Conservation (phyloP, 495 filamentous ascomycete species). For the Aspergillus nidulans region DNA sequence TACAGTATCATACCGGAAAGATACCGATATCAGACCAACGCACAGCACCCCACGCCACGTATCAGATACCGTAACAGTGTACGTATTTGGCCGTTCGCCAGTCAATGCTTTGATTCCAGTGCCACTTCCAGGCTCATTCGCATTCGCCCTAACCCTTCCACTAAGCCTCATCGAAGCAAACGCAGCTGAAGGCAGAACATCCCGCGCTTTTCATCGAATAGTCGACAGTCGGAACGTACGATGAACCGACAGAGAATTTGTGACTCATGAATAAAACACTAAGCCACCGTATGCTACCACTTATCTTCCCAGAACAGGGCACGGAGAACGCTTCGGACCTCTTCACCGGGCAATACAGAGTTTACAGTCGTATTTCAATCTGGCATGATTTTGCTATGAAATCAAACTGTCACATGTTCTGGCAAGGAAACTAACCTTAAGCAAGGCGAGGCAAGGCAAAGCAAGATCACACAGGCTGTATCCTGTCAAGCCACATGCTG, state of each 20-base stretch:
- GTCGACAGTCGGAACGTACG: not conserved
- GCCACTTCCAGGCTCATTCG: not conserved
- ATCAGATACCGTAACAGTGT: constrained; percentile 3
- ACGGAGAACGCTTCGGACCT: not conserved
- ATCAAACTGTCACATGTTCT: not conserved
- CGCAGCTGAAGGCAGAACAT: not conserved
- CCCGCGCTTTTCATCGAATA: not conserved
- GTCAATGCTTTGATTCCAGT: not conserved
- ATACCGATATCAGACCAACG: not conserved
- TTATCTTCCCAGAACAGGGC: too few species aligned
- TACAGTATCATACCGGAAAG: constrained; percentile 4
- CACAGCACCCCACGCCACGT: not conserved
- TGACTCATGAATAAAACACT: not conserved
- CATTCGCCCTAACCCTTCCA: not conserved
- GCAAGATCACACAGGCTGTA: not conserved
- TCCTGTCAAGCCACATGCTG: not conserved
- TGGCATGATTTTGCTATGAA: not conserved
- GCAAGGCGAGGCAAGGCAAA: not conserved
- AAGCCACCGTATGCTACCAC: not conserved
- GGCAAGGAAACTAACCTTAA: not conserved
- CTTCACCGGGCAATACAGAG: not conserved
- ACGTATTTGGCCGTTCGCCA: not conserved
- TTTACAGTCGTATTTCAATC: not conserved
- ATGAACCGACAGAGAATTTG: not conserved
- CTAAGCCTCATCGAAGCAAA: not conserved